Conservation (phyloP, 1,284 basidiomycete genomes). For the Boletus smithii region DNA sequence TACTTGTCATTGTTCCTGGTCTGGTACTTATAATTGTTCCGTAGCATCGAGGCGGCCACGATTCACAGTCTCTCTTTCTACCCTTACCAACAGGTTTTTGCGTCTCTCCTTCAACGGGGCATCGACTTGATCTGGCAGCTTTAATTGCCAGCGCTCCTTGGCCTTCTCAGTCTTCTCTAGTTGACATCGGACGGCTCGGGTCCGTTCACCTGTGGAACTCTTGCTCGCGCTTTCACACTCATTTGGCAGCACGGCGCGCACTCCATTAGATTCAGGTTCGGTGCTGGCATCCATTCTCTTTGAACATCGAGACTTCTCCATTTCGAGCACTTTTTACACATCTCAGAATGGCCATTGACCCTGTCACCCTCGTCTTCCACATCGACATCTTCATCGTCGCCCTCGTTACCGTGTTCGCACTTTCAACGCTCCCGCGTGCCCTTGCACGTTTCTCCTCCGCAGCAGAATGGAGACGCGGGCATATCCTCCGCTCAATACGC, state of each 20-base stretch:
- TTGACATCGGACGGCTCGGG: conserved; percentile 8
- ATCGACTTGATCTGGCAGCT: conserved; percentile 4
- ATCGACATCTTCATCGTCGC: conserved; percentile 45
- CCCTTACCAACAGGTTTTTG: not conserved
- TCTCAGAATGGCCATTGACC: conserved; percentile 15
- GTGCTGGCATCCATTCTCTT: conserved; percentile 4
- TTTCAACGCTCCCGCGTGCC: conserved; percentile 47
- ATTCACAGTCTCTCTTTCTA: conserved; percentile 15
- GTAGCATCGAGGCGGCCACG: conserved; percentile 12
- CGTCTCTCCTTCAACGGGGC: not conserved
- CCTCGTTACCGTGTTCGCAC: conserved; percentile 38
- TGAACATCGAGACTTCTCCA: not conserved
- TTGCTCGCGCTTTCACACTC: too few relatives aligned
- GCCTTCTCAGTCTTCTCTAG: conserved; percentile 1
- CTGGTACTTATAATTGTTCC: conserved; percentile 12
- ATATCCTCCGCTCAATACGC: conserved; percentile 39
- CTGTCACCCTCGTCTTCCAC: conserved; percentile 37
- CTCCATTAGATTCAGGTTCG: not conserved
- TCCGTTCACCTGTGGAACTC: conserved; percentile 1
- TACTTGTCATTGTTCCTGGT: conserved; percentile 8
- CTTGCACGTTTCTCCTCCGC: conserved; percentile 47
- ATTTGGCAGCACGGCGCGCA: conserved; percentile 13
- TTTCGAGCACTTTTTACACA: not conserved
- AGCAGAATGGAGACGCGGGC: conserved; percentile 49
- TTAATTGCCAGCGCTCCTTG: not conserved